Evolutionary conservation across 352 stramenopile species (phyloP), one percentile per base, ranked within the genome.

Genomic region (Pythium phragmiticola): DNA sequence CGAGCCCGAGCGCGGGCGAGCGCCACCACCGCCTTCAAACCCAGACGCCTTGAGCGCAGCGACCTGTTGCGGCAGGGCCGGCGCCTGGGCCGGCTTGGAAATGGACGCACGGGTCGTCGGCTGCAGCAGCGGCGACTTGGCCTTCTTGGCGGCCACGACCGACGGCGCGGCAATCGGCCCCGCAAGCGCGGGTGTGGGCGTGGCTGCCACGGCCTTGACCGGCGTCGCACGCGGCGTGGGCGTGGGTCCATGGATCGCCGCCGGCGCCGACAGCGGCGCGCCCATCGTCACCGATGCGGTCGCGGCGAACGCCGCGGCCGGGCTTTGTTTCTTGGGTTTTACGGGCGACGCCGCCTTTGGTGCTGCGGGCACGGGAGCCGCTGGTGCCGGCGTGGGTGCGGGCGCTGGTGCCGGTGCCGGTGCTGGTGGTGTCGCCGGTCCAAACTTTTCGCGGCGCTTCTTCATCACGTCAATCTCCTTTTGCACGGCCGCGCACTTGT

Each of bases 401-500:
- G 39, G 13, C 9, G 36, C 17, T 19, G 52, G 52, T 23, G 52
- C 23, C 16, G 54, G 37, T 19, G 60, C 11, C 16, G 46, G 19
- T 14, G 41, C 39, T 39, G 57, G 57, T 23, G 60, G 57, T 26
- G 58, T 42, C 28, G 56, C 46, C 42, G 60, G 41, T 11, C 76
- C 72, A 59, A 90, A 90, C 63, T 84, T 84, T 0, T 80, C 79
- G 12, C 84, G 57, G 13, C 80, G 80, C 55, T 82, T 87, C 62
- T 95, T 94, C 39, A 94, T 51, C 17, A 77, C 71, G 42, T 94
- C 84, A 45, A 96, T 92, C 34, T 95, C 78, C 26, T 82, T 90
- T 34, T 96, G 88, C 41, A 96, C 74, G n/a, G 89, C 70, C 0
- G 84, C 78, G 49, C 87, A 96, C 61, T 95, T 95, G 49, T 90